phyloP scores from a whole-genome alignment of 306 rosid genomes.

The Gillenia trifoliata region DNA sequence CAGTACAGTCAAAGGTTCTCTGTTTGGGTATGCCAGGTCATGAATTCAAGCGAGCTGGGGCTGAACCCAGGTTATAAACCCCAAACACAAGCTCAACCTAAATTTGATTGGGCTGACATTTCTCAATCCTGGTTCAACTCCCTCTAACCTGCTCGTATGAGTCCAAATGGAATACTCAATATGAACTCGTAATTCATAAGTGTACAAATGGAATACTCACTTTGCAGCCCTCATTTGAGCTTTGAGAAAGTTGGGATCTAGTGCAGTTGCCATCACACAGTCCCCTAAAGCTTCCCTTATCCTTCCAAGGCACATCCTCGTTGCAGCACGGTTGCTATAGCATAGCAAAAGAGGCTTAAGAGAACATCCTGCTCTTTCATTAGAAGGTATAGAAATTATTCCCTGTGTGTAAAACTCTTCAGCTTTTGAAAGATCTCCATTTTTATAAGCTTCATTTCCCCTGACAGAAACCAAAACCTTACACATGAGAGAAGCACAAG shows the following conservation, averaged over 20 bases:
- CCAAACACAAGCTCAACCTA: background rate
- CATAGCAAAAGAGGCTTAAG: conserved; percentile 67
- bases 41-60: background rate
- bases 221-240: conserved; percentile 75
- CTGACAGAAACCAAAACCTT: conserved; percentile 36
- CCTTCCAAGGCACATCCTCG: conserved; percentile 71
- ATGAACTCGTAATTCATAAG: conserved; percentile 15
- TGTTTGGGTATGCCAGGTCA: background rate
- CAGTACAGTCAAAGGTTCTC: too few species aligned
- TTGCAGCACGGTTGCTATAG: conserved; percentile 86
- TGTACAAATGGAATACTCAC: conserved; percentile 43
- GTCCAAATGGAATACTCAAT: background rate
- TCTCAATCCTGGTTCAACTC: background rate
- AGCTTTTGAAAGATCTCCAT: conserved; percentile 70
- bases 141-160: background rate
- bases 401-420: conserved; percentile 78
- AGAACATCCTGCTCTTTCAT: conserved; percentile 54
- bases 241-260: conserved; percentile 79
- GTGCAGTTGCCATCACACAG: conserved; percentile 52
- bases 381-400: conserved; percentile 61
- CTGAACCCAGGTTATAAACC: background rate
- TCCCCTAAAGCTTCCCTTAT: conserved; percentile 82
- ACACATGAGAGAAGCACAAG: conserved; percentile 15
- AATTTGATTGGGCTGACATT: background rate
- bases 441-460: conserved; percentile 77